These are phyloP conservation scores for Penicillium mononematosum DNA, from an alignment of 495 filamentous ascomycete genomes.

Conservation along the genomic window DNA sequence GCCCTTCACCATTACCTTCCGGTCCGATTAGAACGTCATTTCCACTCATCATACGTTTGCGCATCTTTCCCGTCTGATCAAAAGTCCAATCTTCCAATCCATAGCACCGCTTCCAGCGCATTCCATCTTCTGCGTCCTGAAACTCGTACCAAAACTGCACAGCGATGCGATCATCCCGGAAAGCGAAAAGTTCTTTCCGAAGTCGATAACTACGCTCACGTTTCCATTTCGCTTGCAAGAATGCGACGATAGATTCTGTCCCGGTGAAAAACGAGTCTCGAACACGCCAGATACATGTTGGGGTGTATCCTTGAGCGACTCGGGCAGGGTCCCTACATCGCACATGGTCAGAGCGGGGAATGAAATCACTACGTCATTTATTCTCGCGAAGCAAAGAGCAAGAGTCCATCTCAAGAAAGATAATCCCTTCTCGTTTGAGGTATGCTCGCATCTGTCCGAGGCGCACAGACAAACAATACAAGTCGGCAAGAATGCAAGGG, in stretches of 20 bases:
- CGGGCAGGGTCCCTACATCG: constrained; percentile 54
- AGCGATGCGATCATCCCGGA: constrained; percentile 56
- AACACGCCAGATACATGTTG: constrained; percentile 81
- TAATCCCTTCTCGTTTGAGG: neutral
- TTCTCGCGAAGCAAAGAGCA: constrained; percentile 2
- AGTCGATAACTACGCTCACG: constrained; percentile 71
- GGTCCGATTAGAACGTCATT: constrained; percentile 72
- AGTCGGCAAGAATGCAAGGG: constrained; percentile 33
- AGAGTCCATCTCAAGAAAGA: neutral
- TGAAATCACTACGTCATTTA: constrained; percentile 17
- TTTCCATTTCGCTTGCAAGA: constrained; percentile 76
- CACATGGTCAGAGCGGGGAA: constrained; percentile 22
- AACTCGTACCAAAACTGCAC: constrained; percentile 96
- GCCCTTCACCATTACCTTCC: constrained; percentile 46
- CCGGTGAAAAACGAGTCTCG: constrained; percentile 69
- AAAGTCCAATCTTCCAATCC: constrained; percentile 94
- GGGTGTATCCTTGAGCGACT: constrained; percentile 73
- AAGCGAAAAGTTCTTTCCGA: constrained; percentile 84
- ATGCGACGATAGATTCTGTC: constrained; percentile 64
- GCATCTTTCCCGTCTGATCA: constrained; percentile 72
- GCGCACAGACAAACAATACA: constrained; percentile 21
- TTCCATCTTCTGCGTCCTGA: constrained; percentile 60
- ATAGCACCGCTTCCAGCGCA: constrained; percentile 87
- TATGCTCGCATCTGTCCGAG: constrained; percentile 13
- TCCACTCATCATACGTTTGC: constrained; percentile 88